Evolutionary conservation across 139 green algal genomes (phyloP).

Genomic region (Auxenochlorella protothecoides): DNA sequence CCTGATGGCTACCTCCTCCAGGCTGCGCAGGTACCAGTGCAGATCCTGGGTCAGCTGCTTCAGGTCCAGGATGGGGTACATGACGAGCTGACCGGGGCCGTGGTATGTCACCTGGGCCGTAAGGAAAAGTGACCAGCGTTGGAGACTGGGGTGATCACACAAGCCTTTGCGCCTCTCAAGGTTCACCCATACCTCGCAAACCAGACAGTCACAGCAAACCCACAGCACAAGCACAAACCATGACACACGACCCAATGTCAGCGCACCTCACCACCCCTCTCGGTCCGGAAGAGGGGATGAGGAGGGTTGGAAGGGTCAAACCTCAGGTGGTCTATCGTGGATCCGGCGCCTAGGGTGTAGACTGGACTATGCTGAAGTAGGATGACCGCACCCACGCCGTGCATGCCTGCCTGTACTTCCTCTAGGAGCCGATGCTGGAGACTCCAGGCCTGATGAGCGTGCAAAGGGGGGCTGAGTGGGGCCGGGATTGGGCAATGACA

Average conservation of each 20-base stretch:
- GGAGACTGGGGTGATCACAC: too few relatives aligned
- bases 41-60: constrained; percentile 40
- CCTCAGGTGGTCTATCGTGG: constrained; percentile 37
- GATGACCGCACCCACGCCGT: constrained; percentile 14
- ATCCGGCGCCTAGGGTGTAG: constrained; percentile 59
- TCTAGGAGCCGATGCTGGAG: too few relatives aligned
- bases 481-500: too few relatives aligned
- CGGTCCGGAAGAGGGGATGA: constrained; percentile 45
- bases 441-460: too few relatives aligned
- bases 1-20: constrained; percentile 47
- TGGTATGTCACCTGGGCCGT: constrained; percentile 51
- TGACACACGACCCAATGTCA: too few relatives aligned
- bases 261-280: constrained; percentile 62
- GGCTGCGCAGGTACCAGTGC: constrained; percentile 65
- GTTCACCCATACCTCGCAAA: too few relatives aligned
- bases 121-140: not conserved
- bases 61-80: constrained; percentile 72
- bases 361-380: constrained; percentile 66
- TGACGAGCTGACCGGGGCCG: constrained; percentile 65
- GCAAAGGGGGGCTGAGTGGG: too few relatives aligned
- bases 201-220: too few relatives aligned
- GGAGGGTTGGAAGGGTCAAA: constrained; percentile 49
- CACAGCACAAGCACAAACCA: too few relatives aligned
- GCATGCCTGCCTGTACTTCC: too few relatives aligned
- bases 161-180: too few relatives aligned